Percentiles rank a stretch among this genome's conserved stretches.
These are phyloP conservation scores for Nicotiana rustica DNA, from an alignment of 305 asterid species.

Conservation along the genomic window DNA sequence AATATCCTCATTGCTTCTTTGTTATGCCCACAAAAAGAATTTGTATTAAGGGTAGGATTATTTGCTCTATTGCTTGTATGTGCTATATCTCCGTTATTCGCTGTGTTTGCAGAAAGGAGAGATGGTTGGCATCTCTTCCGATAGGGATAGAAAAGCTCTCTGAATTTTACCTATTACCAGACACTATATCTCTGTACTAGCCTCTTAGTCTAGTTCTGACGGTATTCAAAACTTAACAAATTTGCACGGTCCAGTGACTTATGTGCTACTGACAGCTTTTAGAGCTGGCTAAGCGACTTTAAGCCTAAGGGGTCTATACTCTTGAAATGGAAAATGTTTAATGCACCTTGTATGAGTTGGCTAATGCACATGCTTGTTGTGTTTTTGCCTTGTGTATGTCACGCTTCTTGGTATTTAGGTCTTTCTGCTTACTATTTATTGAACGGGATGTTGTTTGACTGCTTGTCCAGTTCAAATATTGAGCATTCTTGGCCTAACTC, in stretches of 20 bases:
- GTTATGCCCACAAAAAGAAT: constrained; percentile 18
- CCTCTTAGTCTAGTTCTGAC: not conserved
- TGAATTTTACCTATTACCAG: no score
- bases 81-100: not conserved
- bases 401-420: not conserved
- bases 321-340: constrained; percentile 18
- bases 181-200: not conserved
- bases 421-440: not conserved
- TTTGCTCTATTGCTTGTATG: not conserved
- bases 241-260: constrained; percentile 17
- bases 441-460: not conserved
- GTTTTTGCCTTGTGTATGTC: constrained; percentile 13
- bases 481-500: constrained; percentile 1
- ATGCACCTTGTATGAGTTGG: constrained; percentile 18
- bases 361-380: not conserved
- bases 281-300: not conserved
- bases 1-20: constrained; percentile 3
- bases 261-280: constrained; percentile 17
- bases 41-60: not conserved
- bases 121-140: no score
- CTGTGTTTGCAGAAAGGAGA: no score
- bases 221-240: constrained; percentile 6
- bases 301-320: not conserved
- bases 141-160: no score
- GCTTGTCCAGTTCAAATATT: no score